Base-by-base conservation (phyloP, 2,329 filamentous ascomycete species). In the Botryotinia globosa region DNA sequence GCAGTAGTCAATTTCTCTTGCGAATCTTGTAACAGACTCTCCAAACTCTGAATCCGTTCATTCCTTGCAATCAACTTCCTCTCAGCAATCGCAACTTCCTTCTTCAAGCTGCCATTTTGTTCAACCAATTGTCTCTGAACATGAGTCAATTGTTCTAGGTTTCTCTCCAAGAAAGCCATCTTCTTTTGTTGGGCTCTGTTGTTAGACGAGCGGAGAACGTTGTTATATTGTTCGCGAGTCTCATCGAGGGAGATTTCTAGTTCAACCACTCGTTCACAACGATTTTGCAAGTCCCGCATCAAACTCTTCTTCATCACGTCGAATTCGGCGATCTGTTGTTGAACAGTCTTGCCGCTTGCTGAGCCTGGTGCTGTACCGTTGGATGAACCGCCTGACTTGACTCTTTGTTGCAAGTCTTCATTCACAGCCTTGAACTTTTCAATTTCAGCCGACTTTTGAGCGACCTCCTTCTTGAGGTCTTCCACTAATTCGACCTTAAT, bases 301-400 rank as follows among this genome's bases (percentile, higher is more conserved):
- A 99, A 87, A 77, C 93, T 97, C 89, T 99, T 99, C 90, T 99
- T 99, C 94, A 99, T 99, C 74, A 94, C 92, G 83, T 99, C 96
- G 79, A 99, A 99, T 81, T 99, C 96, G 73, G 95, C 93, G 82
- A 99, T 97, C 84, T 98, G 96, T 84, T 99, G 95, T 81, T 97
- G 94, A 62, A 98, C 89, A 20, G 94, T 97, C 87, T 97, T 97
- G 86, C 92, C 92, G 79, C 93, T 93, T 72, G 89, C 85, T 80
- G 91, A 83, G 69, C 85, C 83, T 64, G 85, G 84, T 25, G 83
- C 82, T 32, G 84, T 83, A 61, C 89, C 89, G 75, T 90, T 93
- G 39, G 90, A 87, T 29, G 85, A 86, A 48, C 83, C 83, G 76
- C 87, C 87, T 67, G 88, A 85, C 85, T 94, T 94, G 80, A 92